Conservation (phyloP, 371 early-diverging fungal genomes). For the Amoeboaphelidium protococcarum region DNA sequence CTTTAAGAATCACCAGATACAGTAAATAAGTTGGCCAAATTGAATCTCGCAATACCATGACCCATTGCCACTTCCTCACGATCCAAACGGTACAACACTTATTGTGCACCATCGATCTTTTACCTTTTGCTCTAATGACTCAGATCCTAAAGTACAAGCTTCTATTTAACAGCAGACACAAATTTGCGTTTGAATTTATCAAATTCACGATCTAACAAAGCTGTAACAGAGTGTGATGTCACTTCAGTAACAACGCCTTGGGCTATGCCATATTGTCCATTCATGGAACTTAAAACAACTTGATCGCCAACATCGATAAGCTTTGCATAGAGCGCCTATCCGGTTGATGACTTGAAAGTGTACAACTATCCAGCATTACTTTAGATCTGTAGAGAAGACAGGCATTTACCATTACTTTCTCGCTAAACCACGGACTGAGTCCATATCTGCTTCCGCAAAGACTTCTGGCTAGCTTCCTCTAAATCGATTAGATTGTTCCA, state of each 20-base stretch:
- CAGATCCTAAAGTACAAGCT: too few species aligned
- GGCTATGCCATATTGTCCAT: conserved; percentile 39
- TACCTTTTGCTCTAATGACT: too few species aligned
- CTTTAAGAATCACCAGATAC: conserved; percentile 6
- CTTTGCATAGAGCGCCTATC: conserved; percentile 20
- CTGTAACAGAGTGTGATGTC: conserved; percentile 15
- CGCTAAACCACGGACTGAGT: conserved; percentile 23
- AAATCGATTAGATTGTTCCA: conserved; percentile 50
- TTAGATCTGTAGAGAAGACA: neutral
- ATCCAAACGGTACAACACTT: conserved; percentile 40
- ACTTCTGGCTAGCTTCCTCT: conserved; percentile 45
- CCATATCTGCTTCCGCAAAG: conserved; percentile 54
- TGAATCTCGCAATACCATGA: conserved; percentile 32
- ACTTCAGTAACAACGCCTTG: conserved; percentile 38
- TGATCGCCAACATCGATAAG: conserved; percentile 49
- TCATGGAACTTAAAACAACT: conserved; percentile 40
- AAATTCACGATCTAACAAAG: conserved; percentile 25
- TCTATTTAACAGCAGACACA: too few species aligned
- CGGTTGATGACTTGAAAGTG: conserved; percentile 1
- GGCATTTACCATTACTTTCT: conserved; percentile 20
- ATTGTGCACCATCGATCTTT: too few species aligned
- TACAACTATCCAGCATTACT: neutral
- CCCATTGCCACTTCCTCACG: conserved; percentile 44
- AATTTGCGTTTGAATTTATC: neutral
- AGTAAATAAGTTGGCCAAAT: conserved; percentile 40